These are phyloP conservation scores for Synura sp. DNA, from an alignment of 352 stramenopile genomes.

Conservation along the genomic window DNA sequence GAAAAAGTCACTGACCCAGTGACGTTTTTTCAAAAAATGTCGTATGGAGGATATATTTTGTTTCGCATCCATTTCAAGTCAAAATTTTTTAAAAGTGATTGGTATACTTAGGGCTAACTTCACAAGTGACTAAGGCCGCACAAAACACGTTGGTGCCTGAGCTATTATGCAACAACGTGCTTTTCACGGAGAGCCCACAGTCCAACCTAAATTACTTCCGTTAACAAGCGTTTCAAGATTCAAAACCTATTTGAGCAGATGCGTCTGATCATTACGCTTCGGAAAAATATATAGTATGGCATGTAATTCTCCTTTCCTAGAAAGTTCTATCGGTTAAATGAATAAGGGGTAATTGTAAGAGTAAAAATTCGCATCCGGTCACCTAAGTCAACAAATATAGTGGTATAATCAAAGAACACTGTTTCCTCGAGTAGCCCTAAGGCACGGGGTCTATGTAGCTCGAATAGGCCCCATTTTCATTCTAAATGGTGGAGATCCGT, in stretches of 20 bases:
- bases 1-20: too few species aligned
- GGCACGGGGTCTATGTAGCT: conserved; percentile 19
- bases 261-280: too few species aligned
- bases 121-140: conserved; percentile 13
- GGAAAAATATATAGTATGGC: conserved; percentile 32
- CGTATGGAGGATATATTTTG: too few species aligned
- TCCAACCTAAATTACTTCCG: conserved; percentile 32
- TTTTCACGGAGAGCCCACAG: conserved; percentile 33
- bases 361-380: conserved; percentile 33
- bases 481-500: conserved; percentile 24
- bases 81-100: too few species aligned
- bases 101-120: conserved; percentile 3
- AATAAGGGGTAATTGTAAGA: conserved; percentile 34
- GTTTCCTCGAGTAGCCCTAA: conserved; percentile 28
- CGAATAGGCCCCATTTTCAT: conserved; percentile 19
- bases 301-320: conserved; percentile 28
- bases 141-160: conserved; percentile 17
- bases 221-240: conserved; percentile 28
- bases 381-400: conserved; percentile 35
- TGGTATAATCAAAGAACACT: conserved; percentile 37
- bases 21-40: too few species aligned
- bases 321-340: conserved; percentile 26
- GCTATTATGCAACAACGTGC: conserved; percentile 24
- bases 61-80: too few species aligned
- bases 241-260: too few species aligned